Percentiles rank a stretch among this genome's conserved stretches.
phyloP scores from a whole-genome alignment of 73 alveolate genomes.

The Symbiodinium pilosum region DNA sequence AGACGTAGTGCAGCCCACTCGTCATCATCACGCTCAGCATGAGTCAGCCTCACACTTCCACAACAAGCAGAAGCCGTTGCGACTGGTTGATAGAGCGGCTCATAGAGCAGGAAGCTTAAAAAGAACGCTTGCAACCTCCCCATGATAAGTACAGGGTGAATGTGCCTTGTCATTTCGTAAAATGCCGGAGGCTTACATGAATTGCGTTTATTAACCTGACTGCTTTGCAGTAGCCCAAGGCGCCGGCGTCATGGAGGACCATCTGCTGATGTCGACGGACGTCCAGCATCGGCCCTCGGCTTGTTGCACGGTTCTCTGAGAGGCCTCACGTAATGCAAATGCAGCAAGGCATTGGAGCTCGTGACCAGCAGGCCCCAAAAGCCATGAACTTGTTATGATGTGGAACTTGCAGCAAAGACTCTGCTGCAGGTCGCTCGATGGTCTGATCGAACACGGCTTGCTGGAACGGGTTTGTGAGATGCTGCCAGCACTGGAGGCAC shows the following conservation, averaged over 20 bases:
- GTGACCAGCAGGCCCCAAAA: background rate
- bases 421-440: constrained; percentile 43
- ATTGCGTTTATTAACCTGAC: no score
- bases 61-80: no score
- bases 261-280: background rate
- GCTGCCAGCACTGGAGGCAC: constrained; percentile 85
- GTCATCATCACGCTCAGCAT: no score
- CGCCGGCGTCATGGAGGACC: constrained; percentile 16
- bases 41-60: no score
- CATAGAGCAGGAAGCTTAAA: no score
- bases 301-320: background rate
- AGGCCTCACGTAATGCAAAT: background rate
- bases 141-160: no score
- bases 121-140: no score
- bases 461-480: constrained; percentile 83
- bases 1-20: no score
- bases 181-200: no score
- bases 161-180: no score
- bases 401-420: background rate
- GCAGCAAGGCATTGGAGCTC: background rate
- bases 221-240: background rate
- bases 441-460: constrained; percentile 80
- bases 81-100: no score
- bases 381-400: no score
- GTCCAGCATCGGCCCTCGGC: background rate